phyloP scores from a whole-genome alignment of 345 rosid genomes.

The Eucalyptus decipiens region DNA sequence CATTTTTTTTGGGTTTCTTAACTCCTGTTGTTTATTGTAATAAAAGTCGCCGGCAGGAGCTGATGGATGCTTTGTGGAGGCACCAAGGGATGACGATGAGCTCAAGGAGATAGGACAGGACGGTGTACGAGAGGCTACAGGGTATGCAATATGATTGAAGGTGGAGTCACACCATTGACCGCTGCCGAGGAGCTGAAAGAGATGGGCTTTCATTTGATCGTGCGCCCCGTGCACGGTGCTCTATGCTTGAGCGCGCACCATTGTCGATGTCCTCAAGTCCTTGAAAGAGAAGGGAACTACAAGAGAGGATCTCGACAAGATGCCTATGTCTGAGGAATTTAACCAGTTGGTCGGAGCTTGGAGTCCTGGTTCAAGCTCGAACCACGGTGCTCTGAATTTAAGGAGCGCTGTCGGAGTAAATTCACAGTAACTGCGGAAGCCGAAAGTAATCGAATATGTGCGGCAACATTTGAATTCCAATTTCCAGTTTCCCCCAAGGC shows the following conservation, averaged over 20 bases:
- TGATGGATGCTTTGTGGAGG: too few relatives aligned
- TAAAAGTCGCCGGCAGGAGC: too few relatives aligned
- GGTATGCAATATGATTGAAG: slow-evolving; percentile 7
- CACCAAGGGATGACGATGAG: too few relatives aligned
- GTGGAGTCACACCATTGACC: slow-evolving; percentile 36
- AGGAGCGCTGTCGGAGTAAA: not conserved
- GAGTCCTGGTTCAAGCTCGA: slow-evolving; percentile 35
- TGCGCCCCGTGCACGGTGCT: too few relatives aligned
- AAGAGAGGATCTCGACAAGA: slow-evolving; percentile 20
- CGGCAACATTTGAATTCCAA: not conserved
- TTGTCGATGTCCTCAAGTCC: too few relatives aligned
- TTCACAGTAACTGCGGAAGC: not conserved
- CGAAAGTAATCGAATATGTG: too few relatives aligned
- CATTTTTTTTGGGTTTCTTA: not conserved
- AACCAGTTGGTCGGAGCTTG: slow-evolving; percentile 16
- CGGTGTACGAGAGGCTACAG: too few relatives aligned
- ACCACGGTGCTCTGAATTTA: slow-evolving; percentile 1
- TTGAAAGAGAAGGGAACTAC: slow-evolving; percentile 27
- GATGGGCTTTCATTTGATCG: slow-evolving; percentile 25
- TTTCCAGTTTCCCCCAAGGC: not conserved
- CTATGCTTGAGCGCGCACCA: too few relatives aligned
- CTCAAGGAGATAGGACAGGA: too few relatives aligned
- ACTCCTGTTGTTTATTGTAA: not conserved
- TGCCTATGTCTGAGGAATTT: slow-evolving; percentile 34
- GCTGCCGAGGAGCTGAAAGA: slow-evolving; percentile 28